Evolutionary conservation across 495 filamentous ascomycete species (phyloP).

Genomic region (Talaromyces nanjingensis): DNA sequence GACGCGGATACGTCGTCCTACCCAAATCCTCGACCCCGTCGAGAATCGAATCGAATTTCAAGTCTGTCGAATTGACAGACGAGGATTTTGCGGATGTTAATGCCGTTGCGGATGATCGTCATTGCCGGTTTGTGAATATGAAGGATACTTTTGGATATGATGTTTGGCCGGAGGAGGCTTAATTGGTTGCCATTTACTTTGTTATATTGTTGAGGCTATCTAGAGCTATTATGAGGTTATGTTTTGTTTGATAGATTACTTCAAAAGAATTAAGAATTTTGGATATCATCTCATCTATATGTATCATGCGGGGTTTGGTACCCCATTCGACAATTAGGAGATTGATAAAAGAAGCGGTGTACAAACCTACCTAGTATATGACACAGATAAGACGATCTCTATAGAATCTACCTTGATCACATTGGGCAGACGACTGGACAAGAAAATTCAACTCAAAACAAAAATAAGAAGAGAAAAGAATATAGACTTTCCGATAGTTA

Average conservation of each 20-base stretch:
- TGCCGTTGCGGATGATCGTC: slow-evolving; percentile 51
- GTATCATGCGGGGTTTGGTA: background rate
- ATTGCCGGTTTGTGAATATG: slow-evolving; percentile 73
- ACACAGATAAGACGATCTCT: too few species aligned
- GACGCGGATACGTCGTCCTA: slow-evolving; percentile 64
- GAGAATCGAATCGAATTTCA: slow-evolving; percentile 61
- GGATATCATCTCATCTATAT: background rate
- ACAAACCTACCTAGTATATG: too few species aligned
- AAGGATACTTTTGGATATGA: slow-evolving; percentile 61
- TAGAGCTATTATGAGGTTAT: background rate
- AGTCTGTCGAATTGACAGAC: slow-evolving; percentile 49
- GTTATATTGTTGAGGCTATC: background rate
- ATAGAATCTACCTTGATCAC: too few species aligned
- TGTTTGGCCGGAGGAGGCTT: slow-evolving; percentile 42
- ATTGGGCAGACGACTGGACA: too few species aligned
- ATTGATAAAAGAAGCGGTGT: too few species aligned
- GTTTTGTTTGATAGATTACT: background rate
- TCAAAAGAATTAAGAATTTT: background rate
- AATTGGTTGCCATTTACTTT: slow-evolving; percentile 5
- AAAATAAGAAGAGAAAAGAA: too few species aligned
- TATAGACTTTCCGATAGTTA: too few species aligned
- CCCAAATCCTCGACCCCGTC: slow-evolving; percentile 61
- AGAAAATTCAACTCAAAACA: too few species aligned
- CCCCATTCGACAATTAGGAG: too few species aligned
- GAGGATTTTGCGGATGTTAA: slow-evolving; percentile 53